Percentiles rank a stretch among this genome's conserved stretches.
These are phyloP conservation scores for Coniochaeta sp. DNA, from an alignment of 2,329 filamentous ascomycete species.

Conservation along the genomic window DNA sequence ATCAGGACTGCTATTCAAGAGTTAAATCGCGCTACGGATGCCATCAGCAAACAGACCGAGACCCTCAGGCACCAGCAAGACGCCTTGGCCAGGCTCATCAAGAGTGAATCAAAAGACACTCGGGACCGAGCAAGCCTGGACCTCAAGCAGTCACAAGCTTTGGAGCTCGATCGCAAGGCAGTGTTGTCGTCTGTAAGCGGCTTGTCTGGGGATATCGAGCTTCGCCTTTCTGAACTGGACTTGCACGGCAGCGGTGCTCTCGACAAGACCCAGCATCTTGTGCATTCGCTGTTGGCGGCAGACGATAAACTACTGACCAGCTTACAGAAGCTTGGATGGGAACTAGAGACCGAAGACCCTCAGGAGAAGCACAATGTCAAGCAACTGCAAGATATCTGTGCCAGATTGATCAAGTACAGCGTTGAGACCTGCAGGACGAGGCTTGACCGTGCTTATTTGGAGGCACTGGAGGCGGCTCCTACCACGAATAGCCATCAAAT, in stretches of 20 bases:
- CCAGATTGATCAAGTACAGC: constrained; percentile 48
- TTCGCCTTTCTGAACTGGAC: constrained; percentile 39
- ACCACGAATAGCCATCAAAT: constrained; percentile 7
- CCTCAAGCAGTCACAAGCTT: constrained; percentile 26
- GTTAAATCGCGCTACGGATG: constrained; percentile 55
- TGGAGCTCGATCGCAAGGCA: constrained; percentile 30
- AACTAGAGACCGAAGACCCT: constrained; percentile 44
- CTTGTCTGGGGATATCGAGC: constrained; percentile 36
- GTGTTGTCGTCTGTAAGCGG: constrained; percentile 39
- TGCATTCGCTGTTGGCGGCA: constrained; percentile 43
- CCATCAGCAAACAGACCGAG: constrained; percentile 57
- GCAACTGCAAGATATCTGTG: constrained; percentile 51
- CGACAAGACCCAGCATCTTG: constrained; percentile 36
- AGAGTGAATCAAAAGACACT: constrained; percentile 27
- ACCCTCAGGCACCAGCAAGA: constrained; percentile 53
- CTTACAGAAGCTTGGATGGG: constrained; percentile 57
- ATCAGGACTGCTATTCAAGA: constrained; percentile 54
- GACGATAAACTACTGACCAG: constrained; percentile 60
- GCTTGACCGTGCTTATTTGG: constrained; percentile 48
- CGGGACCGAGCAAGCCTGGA: constrained; percentile 26
- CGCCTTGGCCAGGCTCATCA: constrained; percentile 46
- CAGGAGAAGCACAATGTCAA: constrained; percentile 46
- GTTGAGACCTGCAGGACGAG: constrained; percentile 47
- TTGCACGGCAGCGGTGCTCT: constrained; percentile 40
- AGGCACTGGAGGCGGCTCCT: constrained; percentile 27